Conservation (phyloP, 1,139 yeast species). For the Yamadazyma pseudoaaseri region DNA sequence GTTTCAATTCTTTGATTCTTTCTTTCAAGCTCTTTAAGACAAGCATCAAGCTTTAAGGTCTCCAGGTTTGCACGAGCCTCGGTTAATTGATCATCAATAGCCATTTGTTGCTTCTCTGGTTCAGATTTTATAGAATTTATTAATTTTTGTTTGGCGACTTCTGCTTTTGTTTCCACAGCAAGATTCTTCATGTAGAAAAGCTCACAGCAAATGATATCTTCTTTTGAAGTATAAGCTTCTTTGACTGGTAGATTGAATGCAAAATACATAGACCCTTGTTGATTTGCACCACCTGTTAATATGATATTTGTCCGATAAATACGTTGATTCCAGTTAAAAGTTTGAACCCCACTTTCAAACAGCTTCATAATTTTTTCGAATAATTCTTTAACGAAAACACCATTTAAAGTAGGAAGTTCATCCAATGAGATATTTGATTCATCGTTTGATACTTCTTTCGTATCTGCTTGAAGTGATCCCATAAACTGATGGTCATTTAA, state of each 20-base stretch:
- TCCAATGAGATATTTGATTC: conserved; percentile 12
- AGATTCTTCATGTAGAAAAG: conserved; percentile 20
- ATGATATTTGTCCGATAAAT: conserved; percentile 11
- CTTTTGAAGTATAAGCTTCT: conserved; percentile 14
- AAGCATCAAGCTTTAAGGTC: conserved; percentile 15
- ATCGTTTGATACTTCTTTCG: conserved; percentile 4
- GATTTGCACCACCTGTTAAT: conserved; percentile 6
- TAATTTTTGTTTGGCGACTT: conserved; percentile 23
- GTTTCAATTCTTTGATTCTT: conserved; percentile 25
- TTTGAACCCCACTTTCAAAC: conserved; percentile 10
- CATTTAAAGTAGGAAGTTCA: conserved; percentile 33
- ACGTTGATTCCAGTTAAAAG: conserved; percentile 8
- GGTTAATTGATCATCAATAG: conserved; percentile 3
- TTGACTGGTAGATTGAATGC: conserved; percentile 17
- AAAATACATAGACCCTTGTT: conserved; percentile 8
- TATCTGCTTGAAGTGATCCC: conserved; percentile 1
- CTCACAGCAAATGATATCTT: conserved; percentile 24
- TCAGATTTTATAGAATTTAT: conserved; percentile 2
- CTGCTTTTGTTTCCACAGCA: conserved; percentile 27
- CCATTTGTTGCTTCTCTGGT: neutral
- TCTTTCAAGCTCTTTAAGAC: conserved; percentile 25
- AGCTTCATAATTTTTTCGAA: conserved; percentile 19
- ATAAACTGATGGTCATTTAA: conserved; percentile 23
- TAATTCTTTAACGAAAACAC: conserved; percentile 25
- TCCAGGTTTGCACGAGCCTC: conserved; percentile 14